Conservation (phyloP, 768 basidiomycete genomes). For the Porpolomopsis calyptriformis region DNA sequence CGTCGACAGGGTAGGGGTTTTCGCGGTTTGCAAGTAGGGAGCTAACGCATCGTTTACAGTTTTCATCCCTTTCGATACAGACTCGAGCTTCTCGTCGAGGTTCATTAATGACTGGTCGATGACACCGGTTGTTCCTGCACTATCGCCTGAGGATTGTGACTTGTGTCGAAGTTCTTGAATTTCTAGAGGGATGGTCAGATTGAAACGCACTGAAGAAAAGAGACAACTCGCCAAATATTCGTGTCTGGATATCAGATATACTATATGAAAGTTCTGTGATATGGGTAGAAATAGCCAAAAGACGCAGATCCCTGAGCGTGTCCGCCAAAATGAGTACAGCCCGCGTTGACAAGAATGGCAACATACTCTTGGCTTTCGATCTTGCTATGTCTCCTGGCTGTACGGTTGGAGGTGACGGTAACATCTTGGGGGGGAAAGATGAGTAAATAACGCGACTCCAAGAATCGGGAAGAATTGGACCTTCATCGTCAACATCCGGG, state of each 20-base stretch:
- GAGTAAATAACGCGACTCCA: not conserved
- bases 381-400: slow-evolving; percentile 38
- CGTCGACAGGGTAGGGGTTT: slow-evolving; percentile 37
- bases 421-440: slow-evolving; percentile 43
- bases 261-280: slow-evolving; percentile 82
- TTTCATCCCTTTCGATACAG: slow-evolving; percentile 62
- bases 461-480: slow-evolving; percentile 24
- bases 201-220: not conserved
- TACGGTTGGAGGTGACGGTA: slow-evolving; percentile 49
- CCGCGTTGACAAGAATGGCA: slow-evolving; percentile 12
- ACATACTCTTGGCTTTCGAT: slow-evolving; percentile 63
- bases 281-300: slow-evolving; percentile 71
- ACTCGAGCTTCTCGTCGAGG: slow-evolving; percentile 70
- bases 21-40: slow-evolving; percentile 40
- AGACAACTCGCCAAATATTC: slow-evolving; percentile 64
- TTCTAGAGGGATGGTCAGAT: slow-evolving; percentile 35
- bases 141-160: slow-evolving; percentile 53
- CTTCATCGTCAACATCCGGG: slow-evolving; percentile 52
- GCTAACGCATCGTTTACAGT: slow-evolving; percentile 54
- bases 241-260: slow-evolving; percentile 83
- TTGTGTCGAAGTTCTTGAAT: slow-evolving; percentile 91
- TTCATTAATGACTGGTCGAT: slow-evolving; percentile 76
- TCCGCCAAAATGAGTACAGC: slow-evolving; percentile 13
- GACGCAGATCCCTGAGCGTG: slow-evolving; percentile 52
- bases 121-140: slow-evolving; percentile 47